Conservation (phyloP, 2,329 filamentous ascomycete genomes). For the Fusarium sacchari region DNA sequence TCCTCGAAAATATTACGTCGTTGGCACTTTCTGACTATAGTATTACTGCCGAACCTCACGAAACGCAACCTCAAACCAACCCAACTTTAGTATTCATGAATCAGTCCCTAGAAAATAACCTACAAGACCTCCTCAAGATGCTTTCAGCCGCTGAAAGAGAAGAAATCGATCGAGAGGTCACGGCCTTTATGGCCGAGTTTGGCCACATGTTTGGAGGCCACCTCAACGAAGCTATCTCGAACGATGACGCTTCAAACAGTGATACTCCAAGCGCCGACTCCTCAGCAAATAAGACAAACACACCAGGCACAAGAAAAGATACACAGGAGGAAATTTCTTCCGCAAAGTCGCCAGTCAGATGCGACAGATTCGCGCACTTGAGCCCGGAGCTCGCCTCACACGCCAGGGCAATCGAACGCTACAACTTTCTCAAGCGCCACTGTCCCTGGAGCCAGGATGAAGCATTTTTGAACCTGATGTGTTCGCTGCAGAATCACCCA, state of each 20-base stretch:
- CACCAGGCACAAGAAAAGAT: background rate
- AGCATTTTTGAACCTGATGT: background rate
- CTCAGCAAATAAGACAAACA: background rate
- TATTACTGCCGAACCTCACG: background rate
- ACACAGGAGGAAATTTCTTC: fast-evolving
- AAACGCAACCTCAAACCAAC: background rate
- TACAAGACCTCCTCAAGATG: background rate
- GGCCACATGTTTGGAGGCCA: background rate
- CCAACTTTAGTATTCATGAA: no score
- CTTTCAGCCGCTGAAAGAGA: background rate
- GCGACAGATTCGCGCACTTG: background rate
- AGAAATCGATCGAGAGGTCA: background rate
- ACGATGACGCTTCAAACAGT: background rate
- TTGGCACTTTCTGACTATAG: background rate
- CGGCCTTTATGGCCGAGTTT: background rate
- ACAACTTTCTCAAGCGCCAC: background rate
- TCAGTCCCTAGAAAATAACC: no score
- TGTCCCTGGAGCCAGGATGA: background rate
- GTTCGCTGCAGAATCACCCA: background rate
- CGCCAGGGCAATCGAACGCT: background rate
- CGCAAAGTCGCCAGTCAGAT: no score
- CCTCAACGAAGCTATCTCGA: background rate
- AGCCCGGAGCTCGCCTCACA: background rate
- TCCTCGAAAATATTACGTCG: background rate
- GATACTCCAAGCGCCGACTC: background rate